Evolutionary conservation across 2,329 filamentous ascomycete species (phyloP).

Genomic region (Tolypocladium endophyticum): DNA sequence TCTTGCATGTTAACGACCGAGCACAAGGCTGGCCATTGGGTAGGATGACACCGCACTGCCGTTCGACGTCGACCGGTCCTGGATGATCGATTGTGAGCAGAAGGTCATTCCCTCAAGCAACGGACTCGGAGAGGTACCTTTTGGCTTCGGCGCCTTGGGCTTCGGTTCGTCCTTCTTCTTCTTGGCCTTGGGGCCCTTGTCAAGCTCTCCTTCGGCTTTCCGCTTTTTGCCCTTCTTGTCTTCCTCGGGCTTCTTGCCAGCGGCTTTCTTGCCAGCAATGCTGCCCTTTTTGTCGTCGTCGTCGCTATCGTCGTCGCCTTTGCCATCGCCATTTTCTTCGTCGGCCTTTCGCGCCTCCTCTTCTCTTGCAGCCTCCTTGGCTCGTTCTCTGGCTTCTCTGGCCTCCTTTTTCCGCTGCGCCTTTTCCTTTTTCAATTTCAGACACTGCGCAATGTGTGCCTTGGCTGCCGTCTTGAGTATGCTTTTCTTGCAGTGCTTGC

Average conservation of each 20-base stretch:
- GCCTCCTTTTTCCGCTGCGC: slow-evolving; percentile 68
- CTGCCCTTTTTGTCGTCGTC: slow-evolving; percentile 34
- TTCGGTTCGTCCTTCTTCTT: slow-evolving; percentile 94
- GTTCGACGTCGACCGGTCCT: slow-evolving; percentile 86
- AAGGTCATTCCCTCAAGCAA: neutral
- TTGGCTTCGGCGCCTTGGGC: slow-evolving; percentile 71
- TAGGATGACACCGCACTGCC: slow-evolving; percentile 81
- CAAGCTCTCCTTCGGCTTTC: slow-evolving; percentile 65
- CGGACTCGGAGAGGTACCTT: slow-evolving; percentile 38
- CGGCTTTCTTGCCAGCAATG: slow-evolving; percentile 46
- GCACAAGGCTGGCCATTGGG: slow-evolving; percentile 82
- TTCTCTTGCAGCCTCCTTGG: slow-evolving; percentile 49
- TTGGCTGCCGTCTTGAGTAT: slow-evolving; percentile 66
- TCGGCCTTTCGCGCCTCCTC: slow-evolving; percentile 43
- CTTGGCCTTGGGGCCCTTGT: slow-evolving; percentile 77
- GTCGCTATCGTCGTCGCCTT: slow-evolving; percentile 38
- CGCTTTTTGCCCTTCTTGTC: slow-evolving; percentile 67
- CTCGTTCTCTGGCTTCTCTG: slow-evolving; percentile 57
- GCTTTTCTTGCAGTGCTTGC: slow-evolving; percentile 91
- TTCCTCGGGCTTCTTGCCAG: slow-evolving; percentile 56
- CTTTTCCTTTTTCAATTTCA: slow-evolving; percentile 77
- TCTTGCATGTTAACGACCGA: slow-evolving; percentile 84
- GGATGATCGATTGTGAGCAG: neutral
- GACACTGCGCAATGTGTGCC: slow-evolving; percentile 71
- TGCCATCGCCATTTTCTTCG: slow-evolving; percentile 35